These are phyloP conservation scores for Phytophthora hybrid DNA, from an alignment of 352 stramenopile species.

Conservation along the genomic window DNA sequence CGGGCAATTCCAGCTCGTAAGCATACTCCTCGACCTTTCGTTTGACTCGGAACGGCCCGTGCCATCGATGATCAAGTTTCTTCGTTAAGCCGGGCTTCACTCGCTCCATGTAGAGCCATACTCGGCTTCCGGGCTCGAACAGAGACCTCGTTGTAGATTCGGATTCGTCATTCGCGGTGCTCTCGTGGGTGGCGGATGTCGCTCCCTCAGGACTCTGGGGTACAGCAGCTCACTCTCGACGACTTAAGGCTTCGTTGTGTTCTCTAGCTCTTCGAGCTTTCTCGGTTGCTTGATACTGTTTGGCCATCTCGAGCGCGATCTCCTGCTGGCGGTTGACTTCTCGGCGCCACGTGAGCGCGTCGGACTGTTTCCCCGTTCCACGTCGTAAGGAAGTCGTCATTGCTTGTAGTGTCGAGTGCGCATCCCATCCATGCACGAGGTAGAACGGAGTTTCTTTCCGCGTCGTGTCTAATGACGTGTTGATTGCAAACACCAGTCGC, in stretches of 20 bases:
- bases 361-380: not conserved
- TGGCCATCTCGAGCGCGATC: conserved; percentile 1
- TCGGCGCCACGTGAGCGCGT: not conserved
- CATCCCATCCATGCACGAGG: not conserved
- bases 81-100: conserved; percentile 10
- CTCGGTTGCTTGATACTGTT: conserved; percentile 9
- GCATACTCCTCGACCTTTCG: too few species aligned
- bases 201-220: too few species aligned
- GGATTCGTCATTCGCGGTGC: not conserved
- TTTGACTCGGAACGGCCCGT: too few species aligned
- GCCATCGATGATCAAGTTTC: too few species aligned
- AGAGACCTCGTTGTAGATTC: not conserved
- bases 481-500: conserved; percentile 1
- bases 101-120: conserved; percentile 19
- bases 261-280: conserved; percentile 4
- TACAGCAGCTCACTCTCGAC: not conserved
- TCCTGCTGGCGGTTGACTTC: not conserved
- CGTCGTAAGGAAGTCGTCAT: not conserved
- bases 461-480: not conserved
- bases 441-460: not conserved
- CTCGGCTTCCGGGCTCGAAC: not conserved
- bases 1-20: not conserved
- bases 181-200: too few species aligned
- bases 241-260: conserved; percentile 11
- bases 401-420: not conserved